Evolutionary conservation across 768 basidiomycete genomes (phyloP).

Genomic region (Agaricus bisporus): DNA sequence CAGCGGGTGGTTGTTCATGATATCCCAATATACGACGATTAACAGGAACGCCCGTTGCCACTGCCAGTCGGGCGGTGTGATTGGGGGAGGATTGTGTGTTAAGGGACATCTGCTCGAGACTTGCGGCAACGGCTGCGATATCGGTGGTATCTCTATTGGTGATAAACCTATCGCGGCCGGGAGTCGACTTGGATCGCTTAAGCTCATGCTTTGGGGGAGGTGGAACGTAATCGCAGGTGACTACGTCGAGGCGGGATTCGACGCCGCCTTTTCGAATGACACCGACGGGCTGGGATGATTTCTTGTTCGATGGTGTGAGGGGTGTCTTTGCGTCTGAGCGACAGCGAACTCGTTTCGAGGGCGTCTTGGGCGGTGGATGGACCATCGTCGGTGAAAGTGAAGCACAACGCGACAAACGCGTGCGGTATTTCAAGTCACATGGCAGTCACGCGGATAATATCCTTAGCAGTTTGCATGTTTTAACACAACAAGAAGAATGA

Average conservation of each 20-base stretch:
- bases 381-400: too few species aligned
- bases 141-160: conserved; percentile 43
- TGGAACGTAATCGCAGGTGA: conserved; percentile 72
- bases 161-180: conserved; percentile 70
- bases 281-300: conserved; percentile 28
- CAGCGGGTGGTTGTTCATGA: conserved; percentile 77
- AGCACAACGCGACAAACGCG: too few species aligned
- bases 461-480: too few species aligned
- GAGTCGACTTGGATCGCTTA: conserved; percentile 71
- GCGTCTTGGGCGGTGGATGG: conserved; percentile 26
- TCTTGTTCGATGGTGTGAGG: conserved; percentile 23
- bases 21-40: conserved; percentile 84
- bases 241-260: conserved; percentile 71
- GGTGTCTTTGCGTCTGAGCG: conserved; percentile 48
- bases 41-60: conserved; percentile 68
- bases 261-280: conserved; percentile 74
- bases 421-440: too few species aligned
- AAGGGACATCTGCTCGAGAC: conserved; percentile 57
- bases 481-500: too few species aligned
- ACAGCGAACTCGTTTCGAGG: conserved; percentile 34
- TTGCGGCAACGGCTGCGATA: conserved; percentile 44
- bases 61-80: conserved; percentile 73
- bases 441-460: too few species aligned
- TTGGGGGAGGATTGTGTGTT: conserved; percentile 63
- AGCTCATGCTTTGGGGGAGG: conserved; percentile 47